A percentile compares a stretch with the other conserved stretches of the same genome.
Conservation (phyloP, 2,329 filamentous ascomycete genomes). For the Tolypocladium pustulatum region DNA sequence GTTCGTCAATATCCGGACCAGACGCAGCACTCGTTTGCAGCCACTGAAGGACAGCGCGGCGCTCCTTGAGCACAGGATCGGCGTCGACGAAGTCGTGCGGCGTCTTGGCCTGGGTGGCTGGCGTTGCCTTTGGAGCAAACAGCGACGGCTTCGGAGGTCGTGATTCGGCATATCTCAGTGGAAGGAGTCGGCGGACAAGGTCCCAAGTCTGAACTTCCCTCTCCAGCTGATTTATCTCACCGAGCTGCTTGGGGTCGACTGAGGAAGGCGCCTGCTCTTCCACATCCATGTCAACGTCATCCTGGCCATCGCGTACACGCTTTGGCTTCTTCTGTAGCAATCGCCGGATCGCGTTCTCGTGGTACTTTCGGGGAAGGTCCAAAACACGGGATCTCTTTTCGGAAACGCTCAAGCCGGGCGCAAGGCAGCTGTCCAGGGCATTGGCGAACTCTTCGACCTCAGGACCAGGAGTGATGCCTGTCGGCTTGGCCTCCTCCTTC, state of each 20-base stretch:
- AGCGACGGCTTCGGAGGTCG: conserved; percentile 13
- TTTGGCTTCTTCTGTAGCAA: conserved; percentile 19
- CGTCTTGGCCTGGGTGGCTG: conserved; percentile 27
- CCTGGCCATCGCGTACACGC: conserved; percentile 20
- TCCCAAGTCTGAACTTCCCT: conserved; percentile 88
- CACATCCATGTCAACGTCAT: conserved; percentile 44
- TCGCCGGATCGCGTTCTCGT: conserved; percentile 36
- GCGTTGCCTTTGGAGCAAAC: conserved; percentile 15
- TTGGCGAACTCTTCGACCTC: conserved; percentile 85
- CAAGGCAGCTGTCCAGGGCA: conserved; percentile 64
- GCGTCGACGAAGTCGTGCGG: conserved; percentile 61
- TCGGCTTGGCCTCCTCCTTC: conserved; percentile 9
- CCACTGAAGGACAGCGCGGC: conserved; percentile 75
- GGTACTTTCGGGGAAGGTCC: conserved; percentile 48
- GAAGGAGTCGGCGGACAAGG: conserved; percentile 64
- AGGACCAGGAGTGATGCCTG: conserved; percentile 52
- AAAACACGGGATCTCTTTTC: conserved; percentile 58
- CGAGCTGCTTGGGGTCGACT: conserved; percentile 2
- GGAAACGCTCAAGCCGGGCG: conserved; percentile 32
- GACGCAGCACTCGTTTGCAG: conserved; percentile 67
- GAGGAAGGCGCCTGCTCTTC: conserved; percentile 28
- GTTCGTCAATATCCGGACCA: conserved; percentile 60
- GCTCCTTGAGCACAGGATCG: conserved; percentile 66
- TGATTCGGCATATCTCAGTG: conserved; percentile 48
- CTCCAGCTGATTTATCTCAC: conserved; percentile 47